Conservation (phyloP, 306 rosid species). For the Quercus aquifolioides region DNA sequence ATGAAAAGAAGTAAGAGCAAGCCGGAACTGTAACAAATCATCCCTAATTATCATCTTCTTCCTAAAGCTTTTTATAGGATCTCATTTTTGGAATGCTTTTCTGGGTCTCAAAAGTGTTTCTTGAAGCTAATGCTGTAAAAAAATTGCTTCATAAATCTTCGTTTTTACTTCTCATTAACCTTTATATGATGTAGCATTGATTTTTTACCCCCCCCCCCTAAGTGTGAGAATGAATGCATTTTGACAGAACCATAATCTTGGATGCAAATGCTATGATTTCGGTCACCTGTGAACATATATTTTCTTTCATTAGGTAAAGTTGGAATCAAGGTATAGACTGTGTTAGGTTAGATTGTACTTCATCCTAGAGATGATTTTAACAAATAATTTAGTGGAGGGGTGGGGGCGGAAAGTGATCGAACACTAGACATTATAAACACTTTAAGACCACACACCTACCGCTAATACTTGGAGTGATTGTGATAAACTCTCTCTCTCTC, state of each 20-base stretch:
- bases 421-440: too few species aligned
- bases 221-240: neutral
- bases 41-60: conserved; percentile 5
- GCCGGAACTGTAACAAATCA: conserved; percentile 56
- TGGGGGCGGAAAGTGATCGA: too few species aligned
- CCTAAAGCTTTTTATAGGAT: conserved; percentile 6
- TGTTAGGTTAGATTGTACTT: too few species aligned
- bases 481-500: too few species aligned
- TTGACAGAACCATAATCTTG: neutral
- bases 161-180: neutral
- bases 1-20: conserved; percentile 89
- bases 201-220: too few species aligned
- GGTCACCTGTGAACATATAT: neutral
- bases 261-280: neutral
- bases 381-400: too few species aligned
- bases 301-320: too few species aligned
- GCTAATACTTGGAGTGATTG: too few species aligned
- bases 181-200: neutral
- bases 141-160: neutral
- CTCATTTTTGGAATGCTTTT: conserved; percentile 15
- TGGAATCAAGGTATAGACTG: too few species aligned
- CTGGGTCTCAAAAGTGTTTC: neutral
- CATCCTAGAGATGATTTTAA: too few species aligned
- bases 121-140: neutral
- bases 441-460: too few species aligned